phyloP scores from a whole-genome alignment of 2,329 filamentous ascomycete genomes.

The Trichoderma aggressivum region DNA sequence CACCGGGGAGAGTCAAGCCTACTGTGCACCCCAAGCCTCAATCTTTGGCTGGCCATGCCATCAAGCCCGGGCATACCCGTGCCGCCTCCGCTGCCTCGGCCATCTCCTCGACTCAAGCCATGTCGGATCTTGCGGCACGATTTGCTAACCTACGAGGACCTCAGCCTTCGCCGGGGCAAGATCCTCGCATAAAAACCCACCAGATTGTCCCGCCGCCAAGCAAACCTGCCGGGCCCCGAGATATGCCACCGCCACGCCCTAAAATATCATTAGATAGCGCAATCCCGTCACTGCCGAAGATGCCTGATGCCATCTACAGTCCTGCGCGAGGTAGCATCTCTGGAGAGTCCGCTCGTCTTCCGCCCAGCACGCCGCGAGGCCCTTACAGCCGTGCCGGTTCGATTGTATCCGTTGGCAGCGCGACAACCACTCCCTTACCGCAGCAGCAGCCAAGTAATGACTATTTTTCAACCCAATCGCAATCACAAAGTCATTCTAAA shows the following conservation, averaged over 20 bases:
- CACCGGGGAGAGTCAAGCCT: constrained; percentile 40
- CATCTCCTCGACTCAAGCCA: constrained; percentile 31
- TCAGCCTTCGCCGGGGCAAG: constrained; percentile 42
- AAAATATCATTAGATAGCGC: constrained; percentile 49
- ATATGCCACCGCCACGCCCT: constrained; percentile 46
- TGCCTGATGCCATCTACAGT: constrained; percentile 73
- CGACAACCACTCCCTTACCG: constrained; percentile 29
- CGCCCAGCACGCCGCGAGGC: constrained; percentile 61
- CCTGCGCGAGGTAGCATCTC: constrained; percentile 70
- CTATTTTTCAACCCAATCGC: constrained; percentile 30
- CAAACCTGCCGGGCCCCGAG: constrained; percentile 46
- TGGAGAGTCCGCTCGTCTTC: constrained; percentile 61
- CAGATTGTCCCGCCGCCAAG: constrained; percentile 36
- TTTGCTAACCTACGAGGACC: constrained; percentile 55
- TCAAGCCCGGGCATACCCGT: constrained; percentile 33
- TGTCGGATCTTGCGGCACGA: constrained; percentile 52
- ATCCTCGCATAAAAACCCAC: constrained; percentile 52
- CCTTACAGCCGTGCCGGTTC: constrained; percentile 61
- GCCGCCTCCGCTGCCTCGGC: constrained; percentile 27
- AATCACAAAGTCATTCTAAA: constrained; percentile 27
- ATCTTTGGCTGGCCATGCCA: constrained; percentile 59
- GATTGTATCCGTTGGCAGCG: constrained; percentile 36
- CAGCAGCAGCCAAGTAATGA: constrained; percentile 30
- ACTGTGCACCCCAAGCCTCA: constrained; percentile 64
- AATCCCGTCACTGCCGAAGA: constrained; percentile 61